phyloP scores from a whole-genome alignment of 345 rosid genomes.

The Abelmoschus esculentus region DNA sequence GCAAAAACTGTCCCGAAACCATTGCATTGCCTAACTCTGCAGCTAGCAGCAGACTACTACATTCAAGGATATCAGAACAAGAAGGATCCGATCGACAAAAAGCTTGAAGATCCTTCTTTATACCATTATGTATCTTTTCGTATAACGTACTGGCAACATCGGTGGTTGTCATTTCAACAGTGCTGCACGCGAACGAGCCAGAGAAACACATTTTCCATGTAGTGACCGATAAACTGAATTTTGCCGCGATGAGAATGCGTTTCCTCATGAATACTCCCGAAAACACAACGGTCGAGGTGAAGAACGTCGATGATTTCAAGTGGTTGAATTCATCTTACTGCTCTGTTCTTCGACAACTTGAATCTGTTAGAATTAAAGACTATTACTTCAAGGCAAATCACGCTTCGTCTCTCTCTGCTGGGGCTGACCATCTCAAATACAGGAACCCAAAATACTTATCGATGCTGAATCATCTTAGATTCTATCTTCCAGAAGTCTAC shows the following conservation, averaged over 20 bases:
- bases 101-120: conserved; percentile 67
- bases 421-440: conserved; percentile 73
- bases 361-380: conserved; percentile 73
- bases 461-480: conserved; percentile 82
- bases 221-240: conserved; percentile 83
- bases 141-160: conserved; percentile 94
- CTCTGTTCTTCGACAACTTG: conserved; percentile 77
- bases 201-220: conserved; percentile 87
- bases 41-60: conserved; percentile 80
- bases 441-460: conserved; percentile 80
- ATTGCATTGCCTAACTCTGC: conserved; percentile 86
- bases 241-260: conserved; percentile 82
- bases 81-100: conserved; percentile 30
- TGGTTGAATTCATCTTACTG: conserved; percentile 86
- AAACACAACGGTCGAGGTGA: conserved; percentile 50
- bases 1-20: conserved; percentile 88
- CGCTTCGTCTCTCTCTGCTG: conserved; percentile 57
- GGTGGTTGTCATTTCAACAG: conserved; percentile 89
- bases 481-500: conserved; percentile 83
- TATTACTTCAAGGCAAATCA: conserved; percentile 66
- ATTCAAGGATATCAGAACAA: conserved; percentile 39
- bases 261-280: conserved; percentile 49
- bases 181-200: conserved; percentile 55
- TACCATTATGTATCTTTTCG: conserved; percentile 89
- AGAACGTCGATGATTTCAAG: conserved; percentile 66